These are phyloP conservation scores for Fusarium sp. DNA, from an alignment of 2,329 filamentous ascomycete genomes.

Conservation along the genomic window DNA sequence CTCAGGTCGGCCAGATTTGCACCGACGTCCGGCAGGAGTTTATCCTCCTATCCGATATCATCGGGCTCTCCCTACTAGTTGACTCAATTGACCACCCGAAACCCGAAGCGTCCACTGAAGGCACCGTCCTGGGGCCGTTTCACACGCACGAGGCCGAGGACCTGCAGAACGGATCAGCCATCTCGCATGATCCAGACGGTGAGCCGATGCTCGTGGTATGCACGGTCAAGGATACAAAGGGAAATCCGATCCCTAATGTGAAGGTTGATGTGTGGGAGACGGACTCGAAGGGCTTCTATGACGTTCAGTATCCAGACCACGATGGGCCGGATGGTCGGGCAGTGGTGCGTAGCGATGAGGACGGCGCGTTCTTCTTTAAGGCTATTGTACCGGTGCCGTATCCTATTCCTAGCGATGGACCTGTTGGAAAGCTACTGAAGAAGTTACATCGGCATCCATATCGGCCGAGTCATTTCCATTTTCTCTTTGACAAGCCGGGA, in stretches of 20 bases:
- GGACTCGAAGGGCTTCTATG: constrained; percentile 78
- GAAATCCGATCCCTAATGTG: constrained; percentile 69
- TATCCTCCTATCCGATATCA: constrained; percentile 80
- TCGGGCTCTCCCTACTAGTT: constrained; percentile 81
- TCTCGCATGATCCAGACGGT: constrained; percentile 74
- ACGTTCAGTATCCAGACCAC: constrained; percentile 76
- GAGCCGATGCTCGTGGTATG: constrained; percentile 76
- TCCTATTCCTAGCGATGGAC: constrained; percentile 85
- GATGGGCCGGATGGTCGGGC: constrained; percentile 52
- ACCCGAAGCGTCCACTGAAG: constrained; percentile 73
- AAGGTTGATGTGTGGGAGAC: constrained; percentile 86
- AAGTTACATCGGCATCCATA: constrained; percentile 77
- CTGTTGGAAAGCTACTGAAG: constrained; percentile 78
- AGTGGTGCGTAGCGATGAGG: constrained; percentile 43
- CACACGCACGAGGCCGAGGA: constrained; percentile 77
- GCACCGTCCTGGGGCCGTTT: constrained; percentile 81
- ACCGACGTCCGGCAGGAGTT: constrained; percentile 75
- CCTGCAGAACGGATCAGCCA: constrained; percentile 63
- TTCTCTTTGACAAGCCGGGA: constrained; percentile 76
- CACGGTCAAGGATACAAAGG: constrained; percentile 71
- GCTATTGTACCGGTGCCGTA: constrained; percentile 88
- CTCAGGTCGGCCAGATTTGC: constrained; percentile 74
- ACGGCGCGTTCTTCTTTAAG: constrained; percentile 76
- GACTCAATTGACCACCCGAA: constrained; percentile 84
- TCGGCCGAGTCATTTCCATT: constrained; percentile 84